These are phyloP conservation scores for Diaporthe caulivora DNA, from an alignment of 2,329 filamentous ascomycete genomes.

Conservation along the genomic window DNA sequence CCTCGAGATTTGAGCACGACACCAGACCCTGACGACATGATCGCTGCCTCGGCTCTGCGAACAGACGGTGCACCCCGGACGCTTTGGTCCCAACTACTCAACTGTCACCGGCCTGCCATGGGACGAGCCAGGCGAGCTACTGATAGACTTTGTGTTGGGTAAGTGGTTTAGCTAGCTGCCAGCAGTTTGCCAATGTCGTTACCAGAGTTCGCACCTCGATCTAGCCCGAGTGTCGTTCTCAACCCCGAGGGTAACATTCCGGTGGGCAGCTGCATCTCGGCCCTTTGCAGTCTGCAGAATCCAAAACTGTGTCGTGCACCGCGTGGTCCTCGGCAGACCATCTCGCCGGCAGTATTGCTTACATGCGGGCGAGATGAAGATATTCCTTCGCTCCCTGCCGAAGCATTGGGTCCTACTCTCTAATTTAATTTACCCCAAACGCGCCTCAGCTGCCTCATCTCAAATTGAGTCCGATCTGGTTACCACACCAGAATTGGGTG, in stretches of 20 bases:
- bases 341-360: background rate
- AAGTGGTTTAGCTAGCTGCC: background rate
- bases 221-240: background rate
- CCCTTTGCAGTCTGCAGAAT: background rate
- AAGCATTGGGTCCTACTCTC: slow-evolving; percentile 17
- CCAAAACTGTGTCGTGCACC: background rate
- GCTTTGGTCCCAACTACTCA: background rate
- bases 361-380: slow-evolving; percentile 18
- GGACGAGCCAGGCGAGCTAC: slow-evolving; percentile 6
- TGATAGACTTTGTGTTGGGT: background rate
- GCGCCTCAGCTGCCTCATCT: slow-evolving; percentile 32
- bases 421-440: slow-evolving; percentile 37
- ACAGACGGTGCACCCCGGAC: slow-evolving; percentile 16
- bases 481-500: slow-evolving; percentile 3
- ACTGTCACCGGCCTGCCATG: slow-evolving; percentile 18
- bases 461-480: slow-evolving; percentile 18
- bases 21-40: background rate
- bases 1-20: background rate
- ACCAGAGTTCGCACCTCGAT: slow-evolving; percentile 9
- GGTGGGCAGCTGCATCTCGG: slow-evolving; percentile 19
- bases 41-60: slow-evolving; percentile 14
- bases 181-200: slow-evolving; percentile 6
- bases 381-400: slow-evolving; percentile 21
- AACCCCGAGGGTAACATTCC: background rate
- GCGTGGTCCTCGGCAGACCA: background rate